Conservation (phyloP, 306 rosid genomes). For the Neltuma alba region DNA sequence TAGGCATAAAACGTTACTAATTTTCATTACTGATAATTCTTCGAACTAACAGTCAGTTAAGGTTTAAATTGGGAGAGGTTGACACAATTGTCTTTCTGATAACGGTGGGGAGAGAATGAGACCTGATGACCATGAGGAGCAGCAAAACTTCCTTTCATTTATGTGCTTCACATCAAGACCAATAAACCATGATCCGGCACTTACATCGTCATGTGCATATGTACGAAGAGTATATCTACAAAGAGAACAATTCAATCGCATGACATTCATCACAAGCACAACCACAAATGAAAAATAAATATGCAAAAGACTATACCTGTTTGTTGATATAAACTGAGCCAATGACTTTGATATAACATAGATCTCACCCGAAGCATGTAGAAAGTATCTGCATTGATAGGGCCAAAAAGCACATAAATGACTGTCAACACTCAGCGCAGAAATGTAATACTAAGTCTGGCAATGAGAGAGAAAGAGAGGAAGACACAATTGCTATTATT, state of each 20-base stretch:
- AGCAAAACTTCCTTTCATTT: conserved; percentile 64
- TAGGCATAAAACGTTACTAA: background rate
- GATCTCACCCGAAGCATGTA: conserved; percentile 64
- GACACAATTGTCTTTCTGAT: background rate
- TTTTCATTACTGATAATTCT: background rate
- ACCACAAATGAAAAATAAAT: background rate
- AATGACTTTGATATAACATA: conserved; percentile 66
- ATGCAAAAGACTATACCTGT: conserved; percentile 47
- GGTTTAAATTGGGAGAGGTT: background rate
- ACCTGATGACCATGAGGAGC: conserved; percentile 68
- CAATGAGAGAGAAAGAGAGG: conserved; percentile 2
- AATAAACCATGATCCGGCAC: conserved; percentile 79
- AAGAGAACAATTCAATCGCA: conserved; percentile 30
- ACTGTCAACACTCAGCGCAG: conserved; percentile 17
- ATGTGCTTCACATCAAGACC: conserved; percentile 67
- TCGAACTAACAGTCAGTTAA: background rate
- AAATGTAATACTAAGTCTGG: background rate
- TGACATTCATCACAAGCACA: conserved; percentile 21
- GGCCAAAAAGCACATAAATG: conserved; percentile 28
- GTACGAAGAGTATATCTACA: conserved; percentile 64
- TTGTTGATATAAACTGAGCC: conserved; percentile 69
- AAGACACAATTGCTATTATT: background rate
- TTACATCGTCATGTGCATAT: conserved; percentile 71
- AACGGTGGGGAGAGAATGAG: conserved; percentile 29
- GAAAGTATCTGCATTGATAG: conserved; percentile 56